These are phyloP conservation scores for Rhynchosporium agropyri DNA, from an alignment of 2,329 filamentous ascomycete species.

Conservation along the genomic window DNA sequence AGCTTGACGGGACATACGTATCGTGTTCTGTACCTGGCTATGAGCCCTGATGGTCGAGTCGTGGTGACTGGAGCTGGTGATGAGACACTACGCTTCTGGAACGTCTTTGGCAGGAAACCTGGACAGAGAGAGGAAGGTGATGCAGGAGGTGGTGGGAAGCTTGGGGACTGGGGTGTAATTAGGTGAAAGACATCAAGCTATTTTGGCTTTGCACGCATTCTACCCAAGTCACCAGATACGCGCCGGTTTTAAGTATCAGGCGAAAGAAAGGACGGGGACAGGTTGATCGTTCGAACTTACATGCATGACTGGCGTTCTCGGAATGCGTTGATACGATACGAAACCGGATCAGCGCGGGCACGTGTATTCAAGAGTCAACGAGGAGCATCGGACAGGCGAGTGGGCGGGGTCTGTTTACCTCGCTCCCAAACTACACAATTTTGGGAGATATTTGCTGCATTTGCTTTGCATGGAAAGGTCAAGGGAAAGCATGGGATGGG, in stretches of 20 bases:
- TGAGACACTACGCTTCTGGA: slow-evolving; percentile 96
- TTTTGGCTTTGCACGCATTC: slow-evolving; percentile 10
- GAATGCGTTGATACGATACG: background rate
- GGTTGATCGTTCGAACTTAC: slow-evolving; percentile 1
- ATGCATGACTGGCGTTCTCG: slow-evolving; percentile 22
- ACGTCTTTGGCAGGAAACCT: slow-evolving; percentile 84
- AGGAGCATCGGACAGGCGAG: slow-evolving; percentile 1
- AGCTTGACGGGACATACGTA: slow-evolving; percentile 96
- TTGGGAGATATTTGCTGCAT: slow-evolving; percentile 10
- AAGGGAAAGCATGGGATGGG: background rate
- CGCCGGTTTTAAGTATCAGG: background rate
- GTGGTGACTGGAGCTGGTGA: slow-evolving; percentile 96
- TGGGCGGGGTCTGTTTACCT: background rate
- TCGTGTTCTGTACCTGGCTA: slow-evolving; percentile 91
- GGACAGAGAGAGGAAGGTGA: slow-evolving; percentile 69
- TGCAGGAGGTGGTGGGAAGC: slow-evolving; percentile 58
- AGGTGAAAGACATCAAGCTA: slow-evolving; percentile 51
- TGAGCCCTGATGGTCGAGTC: slow-evolving; percentile 93
- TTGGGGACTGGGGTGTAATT: slow-evolving; percentile 84
- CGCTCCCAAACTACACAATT: slow-evolving; percentile 3
- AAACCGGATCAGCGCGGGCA: slow-evolving; percentile 10
- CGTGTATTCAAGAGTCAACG: slow-evolving; percentile 3
- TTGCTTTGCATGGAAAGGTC: slow-evolving; percentile 1
- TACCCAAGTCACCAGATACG: slow-evolving; percentile 7
- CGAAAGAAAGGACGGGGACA: background rate